A percentile compares a stretch with the other conserved stretches of the same genome.
These are phyloP conservation scores for Carex pumila DNA, from an alignment of 176 grass and related monocot genomes.

Conservation along the genomic window DNA sequence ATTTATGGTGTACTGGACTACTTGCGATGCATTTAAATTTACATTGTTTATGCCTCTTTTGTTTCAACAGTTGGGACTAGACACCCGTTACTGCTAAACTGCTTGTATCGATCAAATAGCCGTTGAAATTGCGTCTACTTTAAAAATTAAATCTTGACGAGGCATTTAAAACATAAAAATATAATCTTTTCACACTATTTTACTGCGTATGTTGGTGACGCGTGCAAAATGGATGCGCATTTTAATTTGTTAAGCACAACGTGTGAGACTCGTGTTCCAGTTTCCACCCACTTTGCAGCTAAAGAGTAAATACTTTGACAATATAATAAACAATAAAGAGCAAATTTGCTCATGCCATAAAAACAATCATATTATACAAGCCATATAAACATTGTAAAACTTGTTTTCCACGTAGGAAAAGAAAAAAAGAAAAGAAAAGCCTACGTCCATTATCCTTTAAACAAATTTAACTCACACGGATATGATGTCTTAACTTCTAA, in stretches of 20 bases:
- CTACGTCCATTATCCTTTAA: neutral
- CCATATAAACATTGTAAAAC: too few relatives aligned
- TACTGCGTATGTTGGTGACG: neutral
- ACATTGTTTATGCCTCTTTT: neutral
- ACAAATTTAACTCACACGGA: neutral
- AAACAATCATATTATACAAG: neutral
- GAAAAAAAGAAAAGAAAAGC: too few relatives aligned
- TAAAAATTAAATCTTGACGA: neutral
- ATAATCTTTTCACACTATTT: neutral
- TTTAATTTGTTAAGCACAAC: neutral
- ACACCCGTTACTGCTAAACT: neutral
- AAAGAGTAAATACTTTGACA: neutral
- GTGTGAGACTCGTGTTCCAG: neutral
- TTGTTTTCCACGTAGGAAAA: too few relatives aligned
- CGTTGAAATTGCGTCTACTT: neutral
- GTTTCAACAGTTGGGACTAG: neutral
- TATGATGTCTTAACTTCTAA: neutral
- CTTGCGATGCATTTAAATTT: neutral
- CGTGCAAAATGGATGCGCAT: constrained; percentile 1
- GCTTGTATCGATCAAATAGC: neutral
- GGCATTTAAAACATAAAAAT: neutral
- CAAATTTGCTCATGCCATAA: neutral
- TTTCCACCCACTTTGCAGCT: neutral
- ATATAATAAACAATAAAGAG: neutral
- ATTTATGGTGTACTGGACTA: neutral